Evolutionary conservation across 2,329 filamentous ascomycete species (phyloP).

Genomic region (Tolypocladium guangdongense): DNA sequence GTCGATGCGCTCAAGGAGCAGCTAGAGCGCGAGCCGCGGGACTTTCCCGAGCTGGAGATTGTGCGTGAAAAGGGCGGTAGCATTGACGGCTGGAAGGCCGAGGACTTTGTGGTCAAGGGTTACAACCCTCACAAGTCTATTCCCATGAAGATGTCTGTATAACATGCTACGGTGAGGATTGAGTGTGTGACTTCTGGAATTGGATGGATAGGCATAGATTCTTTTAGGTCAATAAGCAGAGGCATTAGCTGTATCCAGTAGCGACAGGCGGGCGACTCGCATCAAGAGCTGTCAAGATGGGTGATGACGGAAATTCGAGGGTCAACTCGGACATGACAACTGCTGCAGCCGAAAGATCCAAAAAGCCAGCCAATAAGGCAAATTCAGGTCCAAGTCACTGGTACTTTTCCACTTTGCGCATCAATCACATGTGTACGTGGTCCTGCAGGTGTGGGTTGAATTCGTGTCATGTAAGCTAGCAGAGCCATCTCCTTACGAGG

Average conservation of each 20-base stretch:
- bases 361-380: not conserved
- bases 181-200: not conserved
- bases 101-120: slow-evolving; percentile 78
- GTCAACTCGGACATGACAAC: not conserved
- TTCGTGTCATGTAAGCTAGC: not conserved
- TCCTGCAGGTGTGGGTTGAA: not conserved
- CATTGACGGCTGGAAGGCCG: slow-evolving; percentile 82
- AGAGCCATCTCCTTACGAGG: not conserved
- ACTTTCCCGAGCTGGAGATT: slow-evolving; percentile 73
- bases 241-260: no score
- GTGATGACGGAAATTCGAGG: no score
- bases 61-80: slow-evolving; percentile 54
- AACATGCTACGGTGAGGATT: not conserved
- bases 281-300: no score
- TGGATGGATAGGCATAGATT: not conserved
- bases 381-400: no score
- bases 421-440: no score
- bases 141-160: slow-evolving; percentile 98
- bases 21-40: slow-evolving; percentile 65
- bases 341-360: not conserved
- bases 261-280: no score
- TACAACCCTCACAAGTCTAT: slow-evolving; percentile 89
- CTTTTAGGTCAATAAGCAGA: no score
- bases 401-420: not conserved
- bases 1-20: slow-evolving; percentile 77